These are phyloP conservation scores for Lentinula lateritia DNA, from an alignment of 768 basidiomycete genomes.

Conservation along the genomic window DNA sequence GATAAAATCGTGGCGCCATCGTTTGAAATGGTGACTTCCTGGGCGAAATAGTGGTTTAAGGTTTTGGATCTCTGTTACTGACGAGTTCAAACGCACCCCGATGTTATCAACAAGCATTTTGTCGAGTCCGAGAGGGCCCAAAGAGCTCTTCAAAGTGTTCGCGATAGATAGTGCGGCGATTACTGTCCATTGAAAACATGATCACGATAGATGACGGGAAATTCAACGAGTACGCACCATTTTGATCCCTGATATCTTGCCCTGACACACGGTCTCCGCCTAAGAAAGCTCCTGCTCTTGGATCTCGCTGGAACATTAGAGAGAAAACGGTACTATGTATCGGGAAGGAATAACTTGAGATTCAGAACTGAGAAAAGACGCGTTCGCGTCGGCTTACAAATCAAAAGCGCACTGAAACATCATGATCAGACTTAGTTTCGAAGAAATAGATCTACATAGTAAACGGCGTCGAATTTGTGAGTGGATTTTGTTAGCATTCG, in stretches of 20 bases:
- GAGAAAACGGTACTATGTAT: background rate
- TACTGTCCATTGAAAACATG: slow-evolving; percentile 42
- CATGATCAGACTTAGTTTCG: too few relatives aligned
- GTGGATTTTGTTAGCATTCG: background rate
- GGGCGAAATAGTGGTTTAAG: slow-evolving; percentile 7
- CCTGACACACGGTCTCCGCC: slow-evolving; percentile 93
- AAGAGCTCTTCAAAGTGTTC: slow-evolving; percentile 93
- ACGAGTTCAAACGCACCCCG: slow-evolving; percentile 52
- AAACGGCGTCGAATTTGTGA: background rate
- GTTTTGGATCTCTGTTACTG: background rate
- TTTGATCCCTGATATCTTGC: slow-evolving; percentile 94
- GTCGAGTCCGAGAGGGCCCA: slow-evolving; percentile 92
- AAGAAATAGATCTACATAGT: background rate
- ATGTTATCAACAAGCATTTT: slow-evolving; percentile 99
- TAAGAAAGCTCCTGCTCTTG: slow-evolving; percentile 85
- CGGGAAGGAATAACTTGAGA: slow-evolving; percentile 3
- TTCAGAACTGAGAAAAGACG: background rate
- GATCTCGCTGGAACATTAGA: slow-evolving; percentile 64
- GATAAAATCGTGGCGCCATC: slow-evolving; percentile 99
- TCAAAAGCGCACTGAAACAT: background rate
- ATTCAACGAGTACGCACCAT: slow-evolving; percentile 55
- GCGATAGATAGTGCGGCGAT: slow-evolving; percentile 94
- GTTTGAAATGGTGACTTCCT: slow-evolving; percentile 99
- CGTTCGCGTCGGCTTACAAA: slow-evolving; percentile 5
- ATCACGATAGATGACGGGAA: background rate